Conservation (phyloP, 2,329 filamentous ascomycete species). For the Colletotrichum sp. region DNA sequence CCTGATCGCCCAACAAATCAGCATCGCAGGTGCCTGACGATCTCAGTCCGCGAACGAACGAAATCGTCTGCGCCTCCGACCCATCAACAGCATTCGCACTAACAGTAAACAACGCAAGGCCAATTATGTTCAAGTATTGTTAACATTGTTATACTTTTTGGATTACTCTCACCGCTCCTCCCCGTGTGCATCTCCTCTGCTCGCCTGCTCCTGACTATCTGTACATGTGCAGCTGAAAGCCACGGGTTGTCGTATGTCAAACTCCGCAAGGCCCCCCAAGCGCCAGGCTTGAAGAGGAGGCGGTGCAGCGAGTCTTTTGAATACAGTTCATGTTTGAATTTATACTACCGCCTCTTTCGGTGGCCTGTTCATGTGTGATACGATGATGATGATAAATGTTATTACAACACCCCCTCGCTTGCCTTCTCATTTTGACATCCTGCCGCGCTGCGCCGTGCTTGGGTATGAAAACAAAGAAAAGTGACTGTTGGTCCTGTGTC, state of each 20-base stretch:
- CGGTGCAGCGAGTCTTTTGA: not conserved
- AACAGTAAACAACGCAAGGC: rapidly evolving
- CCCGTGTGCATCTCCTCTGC: not conserved
- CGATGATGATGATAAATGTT: not conserved
- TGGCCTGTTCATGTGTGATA: not conserved
- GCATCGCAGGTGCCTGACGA: not conserved
- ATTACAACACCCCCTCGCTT: conserved; percentile 2
- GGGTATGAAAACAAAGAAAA: conserved; percentile 22
- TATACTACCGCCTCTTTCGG: not conserved
- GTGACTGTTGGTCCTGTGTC: not conserved
- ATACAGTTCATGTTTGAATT: not conserved
- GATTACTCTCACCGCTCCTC: not conserved
- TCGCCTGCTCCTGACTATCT: not conserved
- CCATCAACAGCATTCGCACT: rapidly evolving
- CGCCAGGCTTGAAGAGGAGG: conserved; percentile 22
- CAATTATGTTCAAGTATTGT: not conserved
- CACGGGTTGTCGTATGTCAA: not conserved
- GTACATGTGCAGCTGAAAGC: not conserved
- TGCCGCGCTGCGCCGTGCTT: conserved; percentile 6
- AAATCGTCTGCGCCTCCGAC: not conserved
- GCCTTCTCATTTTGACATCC: not conserved
- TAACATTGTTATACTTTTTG: not conserved
- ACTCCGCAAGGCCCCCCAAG: conserved; percentile 8
- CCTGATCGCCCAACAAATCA: not conserved
- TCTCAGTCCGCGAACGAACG: not conserved